Conservation (phyloP, 257 asterid genomes). For the Solanum peruvianum region DNA sequence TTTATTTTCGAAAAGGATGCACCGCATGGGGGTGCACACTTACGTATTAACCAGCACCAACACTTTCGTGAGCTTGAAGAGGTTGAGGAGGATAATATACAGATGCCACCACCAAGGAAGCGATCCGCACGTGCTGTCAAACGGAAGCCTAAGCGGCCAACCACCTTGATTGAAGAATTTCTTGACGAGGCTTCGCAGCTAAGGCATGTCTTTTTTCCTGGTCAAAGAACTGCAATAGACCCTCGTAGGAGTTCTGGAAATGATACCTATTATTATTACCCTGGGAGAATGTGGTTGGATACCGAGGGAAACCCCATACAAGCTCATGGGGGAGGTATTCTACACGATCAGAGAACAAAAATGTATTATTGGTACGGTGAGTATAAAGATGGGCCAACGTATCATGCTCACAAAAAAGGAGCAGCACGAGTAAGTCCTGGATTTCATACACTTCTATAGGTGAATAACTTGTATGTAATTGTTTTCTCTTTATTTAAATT, state of each 20-base stretch:
- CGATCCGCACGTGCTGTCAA: conserved; percentile 89
- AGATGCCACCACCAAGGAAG: conserved; percentile 68
- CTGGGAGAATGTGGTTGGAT: conserved; percentile 91
- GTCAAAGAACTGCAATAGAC: conserved; percentile 40
- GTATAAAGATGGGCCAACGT: conserved; percentile 94
- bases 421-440: conserved; percentile 80
- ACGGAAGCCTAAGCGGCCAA: conserved; percentile 57
- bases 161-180: conserved; percentile 74
- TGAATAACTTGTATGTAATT: background rate
- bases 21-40: conserved; percentile 14
- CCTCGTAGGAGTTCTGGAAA: conserved; percentile 43
- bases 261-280: conserved; percentile 48
- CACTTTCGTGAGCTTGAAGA: conserved; percentile 54
- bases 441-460: background rate
- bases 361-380: conserved; percentile 97
- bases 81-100: conserved; percentile 80
- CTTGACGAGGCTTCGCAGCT: conserved; percentile 81
- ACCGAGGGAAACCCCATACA: conserved; percentile 92
- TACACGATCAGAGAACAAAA: conserved; percentile 55
- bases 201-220: conserved; percentile 78
- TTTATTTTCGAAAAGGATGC: conserved; percentile 21
- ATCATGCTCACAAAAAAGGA: conserved; percentile 86
- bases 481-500: background rate
- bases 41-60: conserved; percentile 14
- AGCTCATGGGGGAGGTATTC: conserved; percentile 96